Evolutionary conservation across 176 grass and related monocot species (phyloP).

Genomic region (Miscanthus lutarioriparius): DNA sequence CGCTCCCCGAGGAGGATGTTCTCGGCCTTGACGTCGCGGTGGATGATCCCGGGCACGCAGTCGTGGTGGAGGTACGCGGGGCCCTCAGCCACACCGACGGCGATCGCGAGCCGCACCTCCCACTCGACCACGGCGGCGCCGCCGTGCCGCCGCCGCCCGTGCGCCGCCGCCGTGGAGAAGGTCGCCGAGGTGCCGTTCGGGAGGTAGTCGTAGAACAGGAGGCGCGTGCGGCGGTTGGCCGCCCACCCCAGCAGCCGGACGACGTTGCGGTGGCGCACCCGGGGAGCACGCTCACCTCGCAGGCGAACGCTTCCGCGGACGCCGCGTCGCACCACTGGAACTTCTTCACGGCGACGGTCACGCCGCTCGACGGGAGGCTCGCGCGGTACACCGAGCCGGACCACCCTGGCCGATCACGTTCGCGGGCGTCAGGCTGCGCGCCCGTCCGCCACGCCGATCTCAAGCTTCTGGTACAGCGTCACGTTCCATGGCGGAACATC

Average conservation of each 20-base stretch:
- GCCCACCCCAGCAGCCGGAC: constrained; percentile 83
- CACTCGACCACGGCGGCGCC: constrained; percentile 58
- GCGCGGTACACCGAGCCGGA: constrained; percentile 74
- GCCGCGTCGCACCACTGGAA: constrained; percentile 69
- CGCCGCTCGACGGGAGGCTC: constrained; percentile 43
- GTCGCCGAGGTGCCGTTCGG: constrained; percentile 74
- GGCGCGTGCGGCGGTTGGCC: constrained; percentile 63
- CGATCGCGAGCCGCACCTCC: constrained; percentile 77
- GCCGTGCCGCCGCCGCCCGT: not conserved
- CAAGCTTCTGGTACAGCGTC: constrained; percentile 88
- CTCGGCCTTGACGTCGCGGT: constrained; percentile 86
- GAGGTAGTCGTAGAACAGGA: constrained; percentile 95
- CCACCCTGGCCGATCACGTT: constrained; percentile 73
- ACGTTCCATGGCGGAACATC: constrained; percentile 86
- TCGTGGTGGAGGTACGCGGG: constrained; percentile 88
- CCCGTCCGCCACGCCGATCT: constrained; percentile 68
- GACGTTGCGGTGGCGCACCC: constrained; percentile 88
- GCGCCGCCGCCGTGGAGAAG: constrained; percentile 47
- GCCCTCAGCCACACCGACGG: constrained; percentile 76
- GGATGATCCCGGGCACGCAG: constrained; percentile 78
- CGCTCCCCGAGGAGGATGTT: constrained; percentile 89
- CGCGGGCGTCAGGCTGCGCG: constrained; percentile 51
- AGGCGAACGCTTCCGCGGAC: constrained; percentile 53
- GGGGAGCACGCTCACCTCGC: constrained; percentile 76
- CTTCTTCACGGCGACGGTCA: constrained; percentile 73